Evolutionary conservation across 257 asterid species (phyloP).

Genomic region (Misopates orontium): DNA sequence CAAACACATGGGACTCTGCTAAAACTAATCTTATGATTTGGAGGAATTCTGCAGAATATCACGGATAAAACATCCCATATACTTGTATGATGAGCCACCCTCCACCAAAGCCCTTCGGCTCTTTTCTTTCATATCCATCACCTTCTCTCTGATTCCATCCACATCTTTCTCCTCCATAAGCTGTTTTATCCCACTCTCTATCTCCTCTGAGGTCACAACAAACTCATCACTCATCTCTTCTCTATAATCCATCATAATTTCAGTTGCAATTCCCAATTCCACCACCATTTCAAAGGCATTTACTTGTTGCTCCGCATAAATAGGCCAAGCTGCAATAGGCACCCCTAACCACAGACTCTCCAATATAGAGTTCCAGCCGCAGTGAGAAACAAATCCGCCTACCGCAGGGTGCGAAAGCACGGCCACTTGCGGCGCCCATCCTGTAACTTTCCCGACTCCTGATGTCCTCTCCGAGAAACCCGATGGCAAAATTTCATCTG

Average conservation of each 20-base stretch:
- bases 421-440: slow-evolving; percentile 53
- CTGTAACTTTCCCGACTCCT: slow-evolving; percentile 38
- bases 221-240: background rate
- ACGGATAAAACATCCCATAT: slow-evolving; percentile 16
- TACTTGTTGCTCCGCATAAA: slow-evolving; percentile 44
- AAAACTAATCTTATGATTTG: background rate
- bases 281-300: slow-evolving; percentile 43
- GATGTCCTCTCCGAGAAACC: slow-evolving; percentile 37
- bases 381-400: slow-evolving; percentile 47
- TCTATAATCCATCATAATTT: slow-evolving; percentile 33
- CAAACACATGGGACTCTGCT: background rate
- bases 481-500: slow-evolving; percentile 29
- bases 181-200: slow-evolving; percentile 32
- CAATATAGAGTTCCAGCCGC: slow-evolving; percentile 44
- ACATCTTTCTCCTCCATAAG: slow-evolving; percentile 26
- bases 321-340: slow-evolving; percentile 48
- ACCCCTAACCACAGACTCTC: slow-evolving; percentile 48
- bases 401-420: slow-evolving; percentile 42
- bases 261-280: slow-evolving; percentile 43
- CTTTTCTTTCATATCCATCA: slow-evolving; percentile 38
- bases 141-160: slow-evolving; percentile 35
- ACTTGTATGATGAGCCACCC: slow-evolving; percentile 43
- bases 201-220: slow-evolving; percentile 38
- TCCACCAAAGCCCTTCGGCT: slow-evolving; percentile 29
- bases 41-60: slow-evolving; percentile 16